These are phyloP conservation scores for Collybiopsis luxurians DNA, from an alignment of 768 basidiomycete genomes.

Conservation along the genomic window DNA sequence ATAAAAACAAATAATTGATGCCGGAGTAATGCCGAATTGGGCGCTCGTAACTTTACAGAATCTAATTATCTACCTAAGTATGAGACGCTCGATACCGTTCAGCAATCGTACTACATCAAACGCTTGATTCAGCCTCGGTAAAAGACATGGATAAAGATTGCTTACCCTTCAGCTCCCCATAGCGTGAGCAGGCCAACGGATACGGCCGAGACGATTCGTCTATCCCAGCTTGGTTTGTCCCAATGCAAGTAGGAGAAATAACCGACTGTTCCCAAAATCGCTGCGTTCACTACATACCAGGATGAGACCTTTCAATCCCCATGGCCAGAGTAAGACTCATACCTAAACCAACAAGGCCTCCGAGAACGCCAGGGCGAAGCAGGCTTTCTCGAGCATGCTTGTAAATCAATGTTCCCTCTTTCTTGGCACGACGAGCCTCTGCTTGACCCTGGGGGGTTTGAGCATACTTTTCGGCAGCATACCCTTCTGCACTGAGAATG, in stretches of 20 bases:
- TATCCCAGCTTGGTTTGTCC: slow-evolving; percentile 64
- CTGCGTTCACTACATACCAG: slow-evolving; percentile 66
- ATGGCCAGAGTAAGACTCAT: slow-evolving; percentile 21
- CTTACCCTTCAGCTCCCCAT: slow-evolving; percentile 68
- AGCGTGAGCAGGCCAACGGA: slow-evolving; percentile 58
- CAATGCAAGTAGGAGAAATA: slow-evolving; percentile 66
- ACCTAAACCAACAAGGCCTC: slow-evolving; percentile 63
- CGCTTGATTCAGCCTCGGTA: too few relatives aligned
- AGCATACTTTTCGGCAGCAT: slow-evolving; percentile 56
- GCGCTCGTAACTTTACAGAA: background rate
- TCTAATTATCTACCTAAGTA: background rate
- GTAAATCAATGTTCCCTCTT: slow-evolving; percentile 57
- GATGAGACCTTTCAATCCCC: too few relatives aligned
- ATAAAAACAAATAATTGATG: background rate
- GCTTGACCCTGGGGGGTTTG: slow-evolving; percentile 55
- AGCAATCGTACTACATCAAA: slow-evolving; percentile 12
- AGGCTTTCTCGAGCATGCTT: slow-evolving; percentile 51
- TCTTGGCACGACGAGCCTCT: slow-evolving; percentile 53
- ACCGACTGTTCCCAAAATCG: slow-evolving; percentile 58
- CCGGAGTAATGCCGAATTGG: background rate
- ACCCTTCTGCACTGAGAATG: slow-evolving; percentile 62
- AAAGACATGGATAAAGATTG: background rate
- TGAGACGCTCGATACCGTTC: slow-evolving; percentile 15
- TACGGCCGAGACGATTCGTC: slow-evolving; percentile 54
- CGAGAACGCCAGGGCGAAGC: slow-evolving; percentile 62